A percentile compares a stretch with the other conserved stretches of the same genome.
phyloP scores from a whole-genome alignment of 805 yeast genomes.

The Saccharomyces kudriavzevii region DNA sequence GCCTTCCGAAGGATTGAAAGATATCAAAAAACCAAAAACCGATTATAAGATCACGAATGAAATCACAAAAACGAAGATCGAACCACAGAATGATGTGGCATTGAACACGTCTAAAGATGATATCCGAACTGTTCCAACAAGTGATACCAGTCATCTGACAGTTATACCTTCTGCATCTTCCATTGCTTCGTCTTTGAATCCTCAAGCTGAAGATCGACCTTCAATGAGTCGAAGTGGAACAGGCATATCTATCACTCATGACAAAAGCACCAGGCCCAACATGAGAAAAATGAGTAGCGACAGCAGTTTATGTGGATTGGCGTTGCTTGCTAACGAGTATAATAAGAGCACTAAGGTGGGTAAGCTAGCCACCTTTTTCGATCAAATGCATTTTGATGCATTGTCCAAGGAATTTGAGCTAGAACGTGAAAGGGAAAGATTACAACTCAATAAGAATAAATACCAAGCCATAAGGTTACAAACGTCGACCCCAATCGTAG shows the following conservation, averaged over 20 bases:
- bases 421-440: conserved; percentile 74
- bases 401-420: conserved; percentile 77
- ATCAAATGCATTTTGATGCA: conserved; percentile 70
- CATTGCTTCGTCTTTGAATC: background rate
- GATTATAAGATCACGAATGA: background rate
- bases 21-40: background rate
- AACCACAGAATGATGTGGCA: background rate
- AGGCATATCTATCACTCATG: background rate
- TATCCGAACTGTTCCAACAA: background rate
- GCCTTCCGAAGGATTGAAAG: conserved; percentile 5
- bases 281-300: background rate
- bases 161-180: background rate
- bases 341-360: conserved; percentile 40
- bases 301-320: background rate
- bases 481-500: conserved; percentile 79
- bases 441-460: conserved; percentile 49
- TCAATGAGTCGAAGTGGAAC: background rate
- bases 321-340: background rate
- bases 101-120: background rate
- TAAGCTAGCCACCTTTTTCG: conserved; percentile 58
- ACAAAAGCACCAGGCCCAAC: background rate
- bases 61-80: background rate
- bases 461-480: conserved; percentile 64
- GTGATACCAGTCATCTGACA: background rate
- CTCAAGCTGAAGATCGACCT: background rate